Percentiles rank a stretch among this genome's conserved stretches.
Evolutionary conservation across 1,284 basidiomycete species (phyloP).

Genomic region (Peniophora sp.): DNA sequence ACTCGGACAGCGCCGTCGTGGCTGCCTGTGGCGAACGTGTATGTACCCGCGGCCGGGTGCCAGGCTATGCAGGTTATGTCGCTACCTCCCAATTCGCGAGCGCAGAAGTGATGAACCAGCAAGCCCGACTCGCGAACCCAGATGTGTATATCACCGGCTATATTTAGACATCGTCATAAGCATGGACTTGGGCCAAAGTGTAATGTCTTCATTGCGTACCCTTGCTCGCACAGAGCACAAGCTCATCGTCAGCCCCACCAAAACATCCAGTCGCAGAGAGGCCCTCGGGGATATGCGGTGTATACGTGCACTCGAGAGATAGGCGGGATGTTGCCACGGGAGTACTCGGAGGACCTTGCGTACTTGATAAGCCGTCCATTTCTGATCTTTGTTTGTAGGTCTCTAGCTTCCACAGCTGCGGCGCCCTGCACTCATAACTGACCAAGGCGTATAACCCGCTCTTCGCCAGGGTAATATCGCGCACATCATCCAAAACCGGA

Average conservation of each 20-base stretch:
- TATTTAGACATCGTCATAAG: conserved; percentile 3
- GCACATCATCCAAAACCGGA: conserved; percentile 72
- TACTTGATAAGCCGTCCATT: background rate
- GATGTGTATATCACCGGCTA: conserved; percentile 73
- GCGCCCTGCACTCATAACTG: conserved; percentile 69
- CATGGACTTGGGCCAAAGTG: background rate
- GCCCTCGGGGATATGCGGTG: conserved; percentile 57
- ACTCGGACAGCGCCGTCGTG: conserved; percentile 68
- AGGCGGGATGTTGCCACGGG: conserved; percentile 23
- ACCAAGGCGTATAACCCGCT: conserved; percentile 59
- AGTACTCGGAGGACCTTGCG: background rate
- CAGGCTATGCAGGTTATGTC: conserved; percentile 73
- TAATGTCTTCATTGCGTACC: conserved; percentile 25
- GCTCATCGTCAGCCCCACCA: conserved; percentile 67
- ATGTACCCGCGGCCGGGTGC: conserved; percentile 62
- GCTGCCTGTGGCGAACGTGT: conserved; percentile 73
- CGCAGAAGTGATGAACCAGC: conserved; percentile 56
- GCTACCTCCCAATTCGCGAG: conserved; percentile 48
- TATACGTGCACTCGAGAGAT: conserved; percentile 57
- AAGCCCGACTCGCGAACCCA: conserved; percentile 74
- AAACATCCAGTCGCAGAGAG: conserved; percentile 76
- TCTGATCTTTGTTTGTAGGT: conserved; percentile 43
- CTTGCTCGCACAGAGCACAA: conserved; percentile 72
- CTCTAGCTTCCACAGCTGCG: conserved; percentile 74
- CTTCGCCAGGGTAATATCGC: conserved; percentile 60